Percentiles rank a stretch among this genome's conserved stretches.
phyloP scores from a whole-genome alignment of 306 rosid genomes.

The Begonia masoniana region DNA sequence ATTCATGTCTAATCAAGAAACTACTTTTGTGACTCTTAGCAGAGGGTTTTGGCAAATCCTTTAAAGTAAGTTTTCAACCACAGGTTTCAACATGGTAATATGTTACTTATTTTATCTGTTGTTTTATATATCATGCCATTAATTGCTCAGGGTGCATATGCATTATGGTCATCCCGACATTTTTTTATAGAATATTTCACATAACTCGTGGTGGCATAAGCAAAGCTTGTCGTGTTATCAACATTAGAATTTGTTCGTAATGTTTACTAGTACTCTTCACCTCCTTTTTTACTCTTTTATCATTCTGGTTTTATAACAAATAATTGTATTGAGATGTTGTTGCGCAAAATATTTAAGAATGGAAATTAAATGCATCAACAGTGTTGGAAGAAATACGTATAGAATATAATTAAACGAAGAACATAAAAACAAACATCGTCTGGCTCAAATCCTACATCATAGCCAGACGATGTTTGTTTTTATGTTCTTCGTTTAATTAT shows the following conservation, averaged over 20 bases:
- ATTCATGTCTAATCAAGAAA: slow-evolving; percentile 87
- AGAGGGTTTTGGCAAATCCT: slow-evolving; percentile 91
- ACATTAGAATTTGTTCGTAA: slow-evolving; percentile 26
- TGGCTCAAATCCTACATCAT: too few relatives aligned
- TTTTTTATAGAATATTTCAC: slow-evolving; percentile 85
- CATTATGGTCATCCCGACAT: slow-evolving; percentile 99
- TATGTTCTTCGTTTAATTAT: too few relatives aligned
- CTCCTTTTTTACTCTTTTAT: too few relatives aligned
- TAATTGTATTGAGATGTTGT: too few relatives aligned
- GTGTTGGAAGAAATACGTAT: too few relatives aligned
- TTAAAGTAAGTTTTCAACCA: slow-evolving; percentile 42
- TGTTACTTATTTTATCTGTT: slow-evolving; percentile 4
- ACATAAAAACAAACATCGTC: too few relatives aligned
- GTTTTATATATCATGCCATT: not conserved
- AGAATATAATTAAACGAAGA: too few relatives aligned
- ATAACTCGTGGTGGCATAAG: slow-evolving; percentile 94
- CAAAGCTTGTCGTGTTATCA: slow-evolving; percentile 90
- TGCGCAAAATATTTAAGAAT: too few relatives aligned
- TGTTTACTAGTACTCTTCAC: too few relatives aligned
- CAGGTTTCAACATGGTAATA: not conserved
- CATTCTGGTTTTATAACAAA: too few relatives aligned
- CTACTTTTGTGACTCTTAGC: slow-evolving; percentile 86
- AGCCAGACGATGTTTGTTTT: too few relatives aligned
- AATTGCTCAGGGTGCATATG: slow-evolving; percentile 68
- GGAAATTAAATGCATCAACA: too few relatives aligned